A percentile compares a stretch with the other conserved stretches of the same genome.
phyloP scores from a whole-genome alignment of 2,329 filamentous ascomycete species.

The Mycosphaerella sp. region DNA sequence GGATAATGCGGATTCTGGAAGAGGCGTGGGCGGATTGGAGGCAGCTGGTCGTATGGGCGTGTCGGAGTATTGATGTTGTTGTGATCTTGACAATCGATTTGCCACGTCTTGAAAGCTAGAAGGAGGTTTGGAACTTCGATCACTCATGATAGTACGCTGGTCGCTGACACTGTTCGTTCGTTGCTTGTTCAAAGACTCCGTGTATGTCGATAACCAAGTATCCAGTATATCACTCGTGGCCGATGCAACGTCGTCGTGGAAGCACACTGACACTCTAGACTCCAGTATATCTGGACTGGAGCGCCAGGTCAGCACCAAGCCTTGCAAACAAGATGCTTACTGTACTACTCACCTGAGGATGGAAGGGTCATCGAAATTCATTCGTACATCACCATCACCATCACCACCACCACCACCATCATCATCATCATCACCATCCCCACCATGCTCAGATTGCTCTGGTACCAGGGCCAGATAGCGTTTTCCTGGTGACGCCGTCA shows the following conservation, averaged over 20 bases:
- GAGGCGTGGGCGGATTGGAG: constrained; percentile 29
- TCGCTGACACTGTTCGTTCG: constrained; percentile 11
- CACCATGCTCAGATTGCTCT: constrained; percentile 7
- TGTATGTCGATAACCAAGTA: constrained; percentile 23
- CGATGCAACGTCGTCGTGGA: constrained; percentile 28
- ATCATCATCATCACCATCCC: not conserved
- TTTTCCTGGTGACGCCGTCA: constrained; percentile 21
- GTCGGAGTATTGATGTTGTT: constrained; percentile 16
- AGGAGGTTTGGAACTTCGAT: constrained; percentile 13
- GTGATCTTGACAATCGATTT: constrained; percentile 13
- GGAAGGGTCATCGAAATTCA: constrained; percentile 10
- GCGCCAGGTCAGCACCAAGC: not conserved
- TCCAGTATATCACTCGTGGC: constrained; percentile 24
- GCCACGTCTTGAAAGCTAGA: constrained; percentile 21
- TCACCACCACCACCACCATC: not conserved
- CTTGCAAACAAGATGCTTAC: not conserved
- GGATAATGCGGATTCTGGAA: constrained; percentile 25
- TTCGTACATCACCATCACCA: not conserved
- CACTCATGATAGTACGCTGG: constrained; percentile 7
- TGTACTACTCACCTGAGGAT: constrained; percentile 19
- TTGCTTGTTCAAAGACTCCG: constrained; percentile 19
- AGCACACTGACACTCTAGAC: constrained; percentile 31
- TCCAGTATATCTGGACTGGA: constrained; percentile 28
- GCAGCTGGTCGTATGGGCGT: constrained; percentile 30
- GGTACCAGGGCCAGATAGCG: constrained; percentile 25